These are phyloP conservation scores for Besnoitia besnoiti DNA, from an alignment of 169 alveolate genomes.

Conservation along the genomic window DNA sequence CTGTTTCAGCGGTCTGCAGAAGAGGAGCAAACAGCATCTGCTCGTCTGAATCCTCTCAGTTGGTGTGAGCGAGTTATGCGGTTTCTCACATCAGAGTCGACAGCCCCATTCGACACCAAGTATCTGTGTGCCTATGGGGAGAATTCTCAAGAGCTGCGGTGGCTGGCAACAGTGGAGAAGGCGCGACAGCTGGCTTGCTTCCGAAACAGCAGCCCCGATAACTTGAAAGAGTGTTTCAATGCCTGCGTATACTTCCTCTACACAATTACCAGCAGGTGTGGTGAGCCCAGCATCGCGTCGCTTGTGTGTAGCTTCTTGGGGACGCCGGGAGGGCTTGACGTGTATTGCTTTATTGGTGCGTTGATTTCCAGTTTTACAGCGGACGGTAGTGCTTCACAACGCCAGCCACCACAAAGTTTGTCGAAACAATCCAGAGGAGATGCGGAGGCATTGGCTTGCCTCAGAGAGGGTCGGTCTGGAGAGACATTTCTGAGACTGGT, in stretches of 20 bases:
- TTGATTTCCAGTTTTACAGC: not conserved
- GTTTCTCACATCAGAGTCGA: not conserved
- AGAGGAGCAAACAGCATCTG: not conserved
- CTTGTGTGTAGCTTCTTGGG: not conserved
- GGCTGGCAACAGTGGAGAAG: not conserved
- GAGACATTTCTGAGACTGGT: not conserved
- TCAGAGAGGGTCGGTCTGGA: not conserved
- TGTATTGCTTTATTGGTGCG: not conserved
- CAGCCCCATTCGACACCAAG: not conserved
- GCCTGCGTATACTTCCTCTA: not conserved
- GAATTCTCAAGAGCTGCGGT: not conserved
- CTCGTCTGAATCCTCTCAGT: not conserved
- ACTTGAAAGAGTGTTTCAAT: not conserved
- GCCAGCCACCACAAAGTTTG: not conserved
- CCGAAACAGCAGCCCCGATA: not conserved
- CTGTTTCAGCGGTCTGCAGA: not conserved
- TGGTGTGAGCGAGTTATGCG: conserved; percentile 19
- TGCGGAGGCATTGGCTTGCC: not conserved
- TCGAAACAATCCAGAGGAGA: not conserved
- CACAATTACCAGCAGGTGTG: not conserved
- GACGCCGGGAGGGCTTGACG: not conserved
- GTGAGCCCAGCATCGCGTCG: not conserved
- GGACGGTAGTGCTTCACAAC: not conserved
- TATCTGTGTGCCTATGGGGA: not conserved
- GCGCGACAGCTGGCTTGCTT: not conserved